Conservation (phyloP, 163 green algal species). For the Chloroidium sp. region DNA sequence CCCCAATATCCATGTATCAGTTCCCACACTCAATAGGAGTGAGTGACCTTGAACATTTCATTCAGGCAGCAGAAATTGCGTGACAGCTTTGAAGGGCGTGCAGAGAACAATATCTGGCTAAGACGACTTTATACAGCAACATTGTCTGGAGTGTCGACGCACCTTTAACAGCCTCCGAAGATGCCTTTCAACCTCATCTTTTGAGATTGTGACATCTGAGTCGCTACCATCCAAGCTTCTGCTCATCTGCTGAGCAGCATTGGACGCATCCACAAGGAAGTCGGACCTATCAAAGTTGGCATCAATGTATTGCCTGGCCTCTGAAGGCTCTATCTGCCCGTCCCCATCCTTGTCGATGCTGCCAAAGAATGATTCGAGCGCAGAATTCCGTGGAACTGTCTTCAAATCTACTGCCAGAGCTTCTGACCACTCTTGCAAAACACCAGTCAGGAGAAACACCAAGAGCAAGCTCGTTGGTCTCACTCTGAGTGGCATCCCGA, state of each 20-base stretch:
- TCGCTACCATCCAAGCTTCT: slow-evolving; percentile 30
- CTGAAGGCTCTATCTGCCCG: slow-evolving; percentile 29
- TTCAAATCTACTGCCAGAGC: too few relatives aligned
- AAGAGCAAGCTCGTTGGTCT: too few relatives aligned
- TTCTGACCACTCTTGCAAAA: too few relatives aligned
- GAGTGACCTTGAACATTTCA: too few relatives aligned
- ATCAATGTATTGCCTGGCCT: slow-evolving; percentile 34
- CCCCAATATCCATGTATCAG: too few relatives aligned
- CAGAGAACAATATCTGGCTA: too few relatives aligned
- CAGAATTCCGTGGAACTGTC: background rate
- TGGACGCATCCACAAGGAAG: slow-evolving; percentile 10
- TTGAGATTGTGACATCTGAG: slow-evolving; percentile 17
- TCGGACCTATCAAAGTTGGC: slow-evolving; percentile 24
- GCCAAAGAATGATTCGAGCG: slow-evolving; percentile 24
- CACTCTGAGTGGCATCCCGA: too few relatives aligned
- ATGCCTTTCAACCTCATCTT: slow-evolving; percentile 30
- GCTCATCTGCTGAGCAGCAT: slow-evolving; percentile 20
- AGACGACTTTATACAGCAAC: too few relatives aligned
- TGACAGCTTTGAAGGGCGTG: too few relatives aligned
- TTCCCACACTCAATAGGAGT: too few relatives aligned
- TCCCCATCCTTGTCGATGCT: slow-evolving; percentile 31
- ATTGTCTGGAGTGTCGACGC: background rate
- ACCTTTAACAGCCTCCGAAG: slow-evolving; percentile 28
- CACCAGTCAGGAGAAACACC: too few relatives aligned
- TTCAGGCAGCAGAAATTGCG: too few relatives aligned